A percentile compares a stretch with the other conserved stretches of the same genome.
Evolutionary conservation across 139 green algal genomes (phyloP).

Genomic region (Picochlorum sp.): DNA sequence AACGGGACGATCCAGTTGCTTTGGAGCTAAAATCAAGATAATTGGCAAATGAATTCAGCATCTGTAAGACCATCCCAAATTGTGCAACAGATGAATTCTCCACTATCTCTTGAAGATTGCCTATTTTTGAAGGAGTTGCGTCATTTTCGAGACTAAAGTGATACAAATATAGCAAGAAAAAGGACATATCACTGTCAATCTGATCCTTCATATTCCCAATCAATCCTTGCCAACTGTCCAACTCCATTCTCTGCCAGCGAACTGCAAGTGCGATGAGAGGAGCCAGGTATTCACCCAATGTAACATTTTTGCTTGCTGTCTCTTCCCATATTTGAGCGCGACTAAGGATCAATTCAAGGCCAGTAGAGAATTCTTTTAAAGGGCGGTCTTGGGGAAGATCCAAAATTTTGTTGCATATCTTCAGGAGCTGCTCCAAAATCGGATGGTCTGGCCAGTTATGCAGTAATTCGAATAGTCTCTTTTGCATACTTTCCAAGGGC

Average conservation of each 20-base stretch:
- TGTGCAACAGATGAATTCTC: too few relatives aligned
- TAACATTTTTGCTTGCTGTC: constrained; percentile 77
- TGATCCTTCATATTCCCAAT: too few relatives aligned
- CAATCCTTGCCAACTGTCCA: constrained; percentile 73
- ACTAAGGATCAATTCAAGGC: constrained; percentile 87
- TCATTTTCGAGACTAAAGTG: too few relatives aligned
- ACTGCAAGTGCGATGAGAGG: constrained; percentile 52
- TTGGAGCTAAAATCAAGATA: neutral
- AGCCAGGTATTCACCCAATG: constrained; percentile 52
- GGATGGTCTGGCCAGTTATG: constrained; percentile 89
- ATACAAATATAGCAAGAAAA: too few relatives aligned
- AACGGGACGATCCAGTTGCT: too few relatives aligned
- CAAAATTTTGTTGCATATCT: constrained; percentile 71
- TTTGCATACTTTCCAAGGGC: constrained; percentile 40
- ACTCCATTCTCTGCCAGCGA: constrained; percentile 84
- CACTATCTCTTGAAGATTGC: too few relatives aligned
- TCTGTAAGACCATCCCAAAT: too few relatives aligned
- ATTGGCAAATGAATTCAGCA: too few relatives aligned
- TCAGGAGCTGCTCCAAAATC: constrained; percentile 61
- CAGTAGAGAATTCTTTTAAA: constrained; percentile 77
- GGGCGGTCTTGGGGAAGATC: constrained; percentile 44
- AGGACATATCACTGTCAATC: too few relatives aligned
- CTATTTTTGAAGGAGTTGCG: too few relatives aligned
- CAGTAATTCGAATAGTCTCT: constrained; percentile 63
- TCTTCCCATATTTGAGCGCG: constrained; percentile 87